These are phyloP conservation scores for Novakomyces olei DNA, from an alignment of 805 yeast species.

Conservation along the genomic window DNA sequence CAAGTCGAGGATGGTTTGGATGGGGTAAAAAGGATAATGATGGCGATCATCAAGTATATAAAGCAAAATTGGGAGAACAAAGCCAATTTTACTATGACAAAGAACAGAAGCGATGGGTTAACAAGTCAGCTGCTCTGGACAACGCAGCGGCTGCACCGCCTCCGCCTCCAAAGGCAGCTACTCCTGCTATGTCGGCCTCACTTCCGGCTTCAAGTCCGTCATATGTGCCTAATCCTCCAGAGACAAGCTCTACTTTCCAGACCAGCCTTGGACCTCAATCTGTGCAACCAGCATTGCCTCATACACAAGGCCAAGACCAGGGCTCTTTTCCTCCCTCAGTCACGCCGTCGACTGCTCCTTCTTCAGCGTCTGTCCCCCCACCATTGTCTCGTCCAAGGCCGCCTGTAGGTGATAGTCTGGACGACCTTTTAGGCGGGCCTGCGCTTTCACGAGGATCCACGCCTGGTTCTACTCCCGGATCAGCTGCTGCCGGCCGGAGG, in stretches of 20 bases:
- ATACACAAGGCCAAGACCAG: not conserved
- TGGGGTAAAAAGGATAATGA: slow-evolving; percentile 1
- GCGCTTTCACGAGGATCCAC: too few relatives aligned
- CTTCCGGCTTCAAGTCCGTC: not conserved
- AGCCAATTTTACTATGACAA: slow-evolving; percentile 61
- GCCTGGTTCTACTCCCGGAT: too few relatives aligned
- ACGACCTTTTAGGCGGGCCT: not conserved
- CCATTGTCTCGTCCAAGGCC: not conserved
- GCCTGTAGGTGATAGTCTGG: not conserved
- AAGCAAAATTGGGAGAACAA: slow-evolving; percentile 67
- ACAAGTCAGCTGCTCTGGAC: slow-evolving; percentile 38
- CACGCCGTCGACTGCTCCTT: not conserved
- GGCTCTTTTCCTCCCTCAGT: too few relatives aligned
- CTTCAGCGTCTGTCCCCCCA: not conserved
- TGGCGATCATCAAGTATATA: not conserved
- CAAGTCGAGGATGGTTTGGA: too few relatives aligned
- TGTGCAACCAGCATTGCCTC: not conserved
- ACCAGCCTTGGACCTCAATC: not conserved
- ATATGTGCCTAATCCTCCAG: too few relatives aligned
- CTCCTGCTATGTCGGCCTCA: not conserved
- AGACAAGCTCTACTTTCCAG: too few relatives aligned
- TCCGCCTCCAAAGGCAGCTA: slow-evolving; percentile 30
- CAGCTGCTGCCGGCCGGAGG: slow-evolving; percentile 3
- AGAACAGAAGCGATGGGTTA: slow-evolving; percentile 68
- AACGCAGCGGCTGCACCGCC: slow-evolving; percentile 42